These are phyloP conservation scores for Reticulascus tulasneorum DNA, from an alignment of 2,329 filamentous ascomycete genomes.

Conservation along the genomic window DNA sequence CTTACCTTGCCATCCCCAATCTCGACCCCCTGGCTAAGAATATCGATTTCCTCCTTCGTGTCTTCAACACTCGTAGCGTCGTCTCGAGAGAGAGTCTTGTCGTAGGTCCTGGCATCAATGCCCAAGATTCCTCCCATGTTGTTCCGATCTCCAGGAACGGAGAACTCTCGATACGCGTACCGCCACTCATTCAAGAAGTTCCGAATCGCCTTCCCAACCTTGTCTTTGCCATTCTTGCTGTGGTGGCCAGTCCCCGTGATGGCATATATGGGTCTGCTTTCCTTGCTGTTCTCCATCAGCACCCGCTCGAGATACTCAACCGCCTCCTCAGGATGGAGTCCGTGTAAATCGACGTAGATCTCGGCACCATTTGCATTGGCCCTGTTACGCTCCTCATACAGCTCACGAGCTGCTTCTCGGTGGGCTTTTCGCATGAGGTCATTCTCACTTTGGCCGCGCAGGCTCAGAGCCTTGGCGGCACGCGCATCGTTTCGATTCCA, in stretches of 20 bases:
- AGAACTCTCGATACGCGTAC: conserved; percentile 94
- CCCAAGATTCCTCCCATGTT: conserved; percentile 74
- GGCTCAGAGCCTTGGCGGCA: conserved; percentile 88
- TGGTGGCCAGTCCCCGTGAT: conserved; percentile 97
- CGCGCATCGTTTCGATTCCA: conserved; percentile 98
- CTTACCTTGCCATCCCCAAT: conserved; percentile 65
- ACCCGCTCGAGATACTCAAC: conserved; percentile 90
- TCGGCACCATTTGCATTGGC: conserved; percentile 58
- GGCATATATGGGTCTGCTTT: conserved; percentile 78
- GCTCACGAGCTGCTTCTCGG: conserved; percentile 82
- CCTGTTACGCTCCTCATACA: conserved; percentile 93
- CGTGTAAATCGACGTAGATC: conserved; percentile 92
- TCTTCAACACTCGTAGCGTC: conserved; percentile 33
- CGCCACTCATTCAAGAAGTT: conserved; percentile 92
- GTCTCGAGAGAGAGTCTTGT: conserved; percentile 54
- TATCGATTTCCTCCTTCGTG: conserved; percentile 47
- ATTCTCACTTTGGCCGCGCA: conserved; percentile 94
- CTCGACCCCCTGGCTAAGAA: conserved; percentile 62
- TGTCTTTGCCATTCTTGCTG: conserved; percentile 98
- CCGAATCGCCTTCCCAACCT: conserved; percentile 90
- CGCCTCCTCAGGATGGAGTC: conserved; percentile 97
- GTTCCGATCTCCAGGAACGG: conserved; percentile 85
- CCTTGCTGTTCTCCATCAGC: conserved; percentile 74
- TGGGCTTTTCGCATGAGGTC: conserved; percentile 96
- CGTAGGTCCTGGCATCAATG: conserved; percentile 64